phyloP scores from a whole-genome alignment of 306 rosid genomes.

The Vigna unguiculata region DNA sequence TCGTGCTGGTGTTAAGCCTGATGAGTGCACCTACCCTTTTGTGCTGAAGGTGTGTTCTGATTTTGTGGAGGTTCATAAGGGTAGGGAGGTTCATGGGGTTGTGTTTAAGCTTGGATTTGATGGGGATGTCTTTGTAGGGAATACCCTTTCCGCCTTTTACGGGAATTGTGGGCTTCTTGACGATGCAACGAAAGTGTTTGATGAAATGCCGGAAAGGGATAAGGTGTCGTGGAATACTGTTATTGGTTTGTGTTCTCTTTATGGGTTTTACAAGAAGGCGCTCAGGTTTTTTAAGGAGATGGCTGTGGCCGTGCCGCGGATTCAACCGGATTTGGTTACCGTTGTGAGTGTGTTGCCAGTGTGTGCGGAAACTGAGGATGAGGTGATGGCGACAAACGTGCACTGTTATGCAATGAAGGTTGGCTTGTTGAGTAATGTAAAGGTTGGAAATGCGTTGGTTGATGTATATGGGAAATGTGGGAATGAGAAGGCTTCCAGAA shows the following conservation, averaged over 20 bases:
- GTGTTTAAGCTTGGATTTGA: constrained; percentile 73
- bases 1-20: constrained; percentile 60
- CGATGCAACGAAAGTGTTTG: constrained; percentile 66
- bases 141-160: constrained; percentile 71
- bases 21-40: constrained; percentile 79
- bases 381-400: constrained; percentile 56
- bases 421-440: constrained; percentile 68
- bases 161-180: constrained; percentile 56
- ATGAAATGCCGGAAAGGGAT: constrained; percentile 84
- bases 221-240: constrained; percentile 79
- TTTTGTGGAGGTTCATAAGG: constrained; percentile 57
- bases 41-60: constrained; percentile 78
- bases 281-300: constrained; percentile 54
- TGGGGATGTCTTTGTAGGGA: constrained; percentile 73
- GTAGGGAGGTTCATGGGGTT: constrained; percentile 77
- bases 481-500: constrained; percentile 60
- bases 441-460: constrained; percentile 70
- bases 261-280: constrained; percentile 56
- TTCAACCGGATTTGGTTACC: constrained; percentile 67
- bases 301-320: constrained; percentile 45
- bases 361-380: constrained; percentile 65
- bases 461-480: constrained; percentile 90
- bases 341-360: constrained; percentile 68
- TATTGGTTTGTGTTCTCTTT: constrained; percentile 65
- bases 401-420: constrained; percentile 78